Percentiles rank a stretch among this genome's conserved stretches.
Evolutionary conservation across 2,329 filamentous ascomycete genomes (phyloP).

Genomic region (Pseudodiploospora longispora): DNA sequence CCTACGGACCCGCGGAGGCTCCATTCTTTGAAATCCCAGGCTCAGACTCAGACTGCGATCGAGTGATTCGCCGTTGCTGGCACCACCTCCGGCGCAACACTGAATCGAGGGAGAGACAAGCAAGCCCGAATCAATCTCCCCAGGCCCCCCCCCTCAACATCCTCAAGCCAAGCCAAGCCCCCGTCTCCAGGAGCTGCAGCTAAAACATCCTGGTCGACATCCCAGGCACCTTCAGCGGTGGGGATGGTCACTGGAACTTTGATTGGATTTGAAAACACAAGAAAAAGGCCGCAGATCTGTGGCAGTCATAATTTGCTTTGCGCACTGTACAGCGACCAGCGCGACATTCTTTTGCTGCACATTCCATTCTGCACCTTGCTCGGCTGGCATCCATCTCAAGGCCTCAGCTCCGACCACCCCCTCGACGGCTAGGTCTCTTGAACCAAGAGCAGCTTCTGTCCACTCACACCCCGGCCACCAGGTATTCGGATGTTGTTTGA

Average conservation of each 20-base stretch:
- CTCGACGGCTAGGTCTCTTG: slow-evolving; percentile 5
- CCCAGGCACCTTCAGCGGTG: slow-evolving; percentile 13
- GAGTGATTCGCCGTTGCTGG: slow-evolving; percentile 8
- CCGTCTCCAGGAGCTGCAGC: slow-evolving; percentile 10
- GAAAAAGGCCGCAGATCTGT: slow-evolving; percentile 24
- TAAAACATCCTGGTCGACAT: slow-evolving; percentile 13
- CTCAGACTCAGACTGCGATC: too few species aligned
- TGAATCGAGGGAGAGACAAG: slow-evolving; percentile 2
- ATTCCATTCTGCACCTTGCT: slow-evolving; percentile 1
- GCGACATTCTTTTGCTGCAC: neutral
- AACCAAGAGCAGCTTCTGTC: slow-evolving; percentile 2
- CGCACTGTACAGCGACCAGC: neutral
- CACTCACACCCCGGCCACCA: slow-evolving; percentile 3
- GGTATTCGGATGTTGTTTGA: slow-evolving; percentile 1
- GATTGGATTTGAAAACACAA: slow-evolving; percentile 16
- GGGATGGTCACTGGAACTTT: slow-evolving; percentile 16
- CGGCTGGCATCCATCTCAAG: slow-evolving; percentile 8
- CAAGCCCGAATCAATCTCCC: slow-evolving; percentile 1
- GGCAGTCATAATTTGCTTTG: slow-evolving; percentile 1
- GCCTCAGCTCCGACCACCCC: slow-evolving; percentile 8
- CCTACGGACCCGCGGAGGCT: too few species aligned
- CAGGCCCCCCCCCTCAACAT: slow-evolving; percentile 1
- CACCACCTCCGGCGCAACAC: slow-evolving; percentile 8
- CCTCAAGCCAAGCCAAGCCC: slow-evolving; percentile 5
- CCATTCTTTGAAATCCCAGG: too few species aligned